Evolutionary conservation across 2,329 filamentous ascomycete species (phyloP).

Genomic region (Diplodia sapinea): DNA sequence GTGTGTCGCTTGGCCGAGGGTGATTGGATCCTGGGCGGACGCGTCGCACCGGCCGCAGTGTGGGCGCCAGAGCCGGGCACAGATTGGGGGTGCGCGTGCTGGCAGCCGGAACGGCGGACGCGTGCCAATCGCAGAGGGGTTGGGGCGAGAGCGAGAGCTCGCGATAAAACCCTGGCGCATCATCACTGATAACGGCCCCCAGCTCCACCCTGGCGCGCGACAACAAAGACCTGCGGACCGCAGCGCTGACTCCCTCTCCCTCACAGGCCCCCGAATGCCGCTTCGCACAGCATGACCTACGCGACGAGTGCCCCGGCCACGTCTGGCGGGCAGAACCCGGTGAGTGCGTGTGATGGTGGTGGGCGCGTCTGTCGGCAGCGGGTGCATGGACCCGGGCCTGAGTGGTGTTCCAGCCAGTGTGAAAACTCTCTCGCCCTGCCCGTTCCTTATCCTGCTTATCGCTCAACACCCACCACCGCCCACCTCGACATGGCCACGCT

Average conservation of each 20-base stretch:
- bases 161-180: constrained; percentile 19
- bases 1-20: constrained; percentile 21
- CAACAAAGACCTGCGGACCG: constrained; percentile 11
- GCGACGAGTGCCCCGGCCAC: constrained; percentile 69
- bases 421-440: constrained; percentile 34
- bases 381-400: constrained; percentile 43
- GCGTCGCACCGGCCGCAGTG: constrained; percentile 17
- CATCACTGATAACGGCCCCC: constrained; percentile 26
- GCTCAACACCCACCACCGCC: constrained; percentile 35
- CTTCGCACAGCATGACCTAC: constrained; percentile 62
- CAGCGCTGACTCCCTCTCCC: constrained; percentile 18
- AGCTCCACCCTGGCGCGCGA: constrained; percentile 22
- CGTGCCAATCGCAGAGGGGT: constrained; percentile 13
- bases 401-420: constrained; percentile 31
- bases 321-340: constrained; percentile 66
- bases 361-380: constrained; percentile 43
- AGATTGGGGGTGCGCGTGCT: constrained; percentile 33
- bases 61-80: constrained; percentile 34
- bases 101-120: neutral
- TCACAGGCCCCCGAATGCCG: constrained; percentile 47
- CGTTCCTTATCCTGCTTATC: constrained; percentile 57
- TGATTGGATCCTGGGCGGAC: constrained; percentile 38
- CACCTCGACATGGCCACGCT: constrained; percentile 31
- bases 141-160: constrained; percentile 32
- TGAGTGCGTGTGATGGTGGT: constrained; percentile 47